Percentiles rank a stretch among this genome's conserved stretches.
Conservation (phyloP, 2,329 filamentous ascomycete genomes). For the Dothistroma septosporum region DNA sequence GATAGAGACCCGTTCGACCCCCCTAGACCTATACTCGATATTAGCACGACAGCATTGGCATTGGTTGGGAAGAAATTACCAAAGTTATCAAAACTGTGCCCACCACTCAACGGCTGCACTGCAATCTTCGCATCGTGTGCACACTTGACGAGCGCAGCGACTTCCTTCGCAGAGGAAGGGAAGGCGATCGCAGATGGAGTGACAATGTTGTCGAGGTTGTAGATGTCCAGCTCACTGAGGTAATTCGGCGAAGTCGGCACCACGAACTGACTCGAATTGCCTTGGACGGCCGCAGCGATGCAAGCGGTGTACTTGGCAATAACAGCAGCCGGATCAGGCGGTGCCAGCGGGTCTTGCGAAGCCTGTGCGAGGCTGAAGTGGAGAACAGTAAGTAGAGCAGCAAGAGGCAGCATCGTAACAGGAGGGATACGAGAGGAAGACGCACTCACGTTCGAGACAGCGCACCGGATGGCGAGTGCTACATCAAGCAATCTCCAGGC, state of each 20-base stretch:
- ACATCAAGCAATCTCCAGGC: not conserved
- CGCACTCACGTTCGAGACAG: not conserved
- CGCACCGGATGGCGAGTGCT: not conserved
- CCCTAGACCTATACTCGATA: constrained; percentile 8
- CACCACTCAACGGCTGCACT: constrained; percentile 19
- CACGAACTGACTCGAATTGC: not conserved
- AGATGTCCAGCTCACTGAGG: constrained; percentile 14
- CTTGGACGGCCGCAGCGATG: not conserved
- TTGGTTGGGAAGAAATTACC: not conserved
- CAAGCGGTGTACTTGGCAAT: not conserved
- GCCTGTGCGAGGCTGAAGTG: not conserved
- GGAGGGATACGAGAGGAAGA: not conserved
- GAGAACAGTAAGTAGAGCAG: not conserved
- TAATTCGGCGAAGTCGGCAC: not conserved
- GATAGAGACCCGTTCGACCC: constrained; percentile 13
- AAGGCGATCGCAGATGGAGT: constrained; percentile 17
- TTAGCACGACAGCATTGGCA: not conserved
- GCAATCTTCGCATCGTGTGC: constrained; percentile 13
- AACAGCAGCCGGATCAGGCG: not conserved
- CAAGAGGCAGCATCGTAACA: not conserved
- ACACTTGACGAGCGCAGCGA: constrained; percentile 17
- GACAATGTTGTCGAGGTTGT: constrained; percentile 17
- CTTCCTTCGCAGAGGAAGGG: constrained; percentile 13
- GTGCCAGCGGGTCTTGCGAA: not conserved
- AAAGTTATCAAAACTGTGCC: constrained; percentile 19